These are phyloP conservation scores for Lactifluus volemus DNA, from an alignment of 768 basidiomycete species.

Conservation along the genomic window DNA sequence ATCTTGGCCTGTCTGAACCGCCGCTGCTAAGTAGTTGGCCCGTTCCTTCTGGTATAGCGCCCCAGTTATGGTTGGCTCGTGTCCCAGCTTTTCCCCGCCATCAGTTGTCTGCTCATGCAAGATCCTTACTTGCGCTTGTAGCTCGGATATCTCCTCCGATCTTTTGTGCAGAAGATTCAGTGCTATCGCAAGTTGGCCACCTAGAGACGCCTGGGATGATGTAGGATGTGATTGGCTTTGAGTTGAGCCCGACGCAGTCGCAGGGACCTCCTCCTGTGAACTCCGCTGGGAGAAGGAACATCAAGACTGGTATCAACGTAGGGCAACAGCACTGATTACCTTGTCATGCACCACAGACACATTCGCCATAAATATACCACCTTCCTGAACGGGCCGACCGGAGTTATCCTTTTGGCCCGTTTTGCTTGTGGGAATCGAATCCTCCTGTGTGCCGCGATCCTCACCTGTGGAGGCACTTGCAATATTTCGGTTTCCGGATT, in stretches of 20 bases:
- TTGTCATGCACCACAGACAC: not conserved
- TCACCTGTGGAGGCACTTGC: not conserved
- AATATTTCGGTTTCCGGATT: not conserved
- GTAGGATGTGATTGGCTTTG: conserved; percentile 5
- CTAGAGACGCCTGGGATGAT: not conserved
- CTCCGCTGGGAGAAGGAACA: not conserved
- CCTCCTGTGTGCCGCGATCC: not conserved
- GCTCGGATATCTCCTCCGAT: conserved; percentile 15
- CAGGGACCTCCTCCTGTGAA: conserved; percentile 11
- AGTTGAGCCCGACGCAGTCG: conserved; percentile 6
- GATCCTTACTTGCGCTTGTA: conserved; percentile 1
- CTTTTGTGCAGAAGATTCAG: conserved; percentile 14
- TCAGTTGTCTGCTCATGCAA: not conserved
- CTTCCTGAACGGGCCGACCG: not conserved
- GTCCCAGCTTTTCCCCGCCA: not conserved
- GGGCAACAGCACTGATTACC: not conserved
- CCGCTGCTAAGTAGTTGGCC: not conserved
- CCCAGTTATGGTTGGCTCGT: not conserved
- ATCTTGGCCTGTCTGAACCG: conserved; percentile 9
- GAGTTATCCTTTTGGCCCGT: not conserved
- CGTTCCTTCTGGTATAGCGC: not conserved
- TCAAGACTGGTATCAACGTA: not conserved
- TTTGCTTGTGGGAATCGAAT: not conserved
- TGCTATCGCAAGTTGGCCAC: conserved; percentile 11
- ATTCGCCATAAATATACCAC: not conserved